phyloP scores from a whole-genome alignment of 1,284 basidiomycete species.

The Moniliella sp. region DNA sequence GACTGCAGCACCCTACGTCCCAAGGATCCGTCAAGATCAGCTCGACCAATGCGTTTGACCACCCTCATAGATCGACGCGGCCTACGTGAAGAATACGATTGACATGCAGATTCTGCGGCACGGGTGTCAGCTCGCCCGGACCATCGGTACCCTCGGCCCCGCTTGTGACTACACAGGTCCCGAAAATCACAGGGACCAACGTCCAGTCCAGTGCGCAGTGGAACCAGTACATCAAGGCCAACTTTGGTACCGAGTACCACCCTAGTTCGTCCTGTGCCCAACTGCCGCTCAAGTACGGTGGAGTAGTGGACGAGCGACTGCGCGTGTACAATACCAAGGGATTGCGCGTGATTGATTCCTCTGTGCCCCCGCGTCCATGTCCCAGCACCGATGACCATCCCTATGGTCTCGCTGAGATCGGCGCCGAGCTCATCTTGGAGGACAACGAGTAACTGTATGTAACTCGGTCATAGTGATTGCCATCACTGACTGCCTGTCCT shows the following conservation, averaged over 20 bases:
- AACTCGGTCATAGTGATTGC: too few relatives aligned
- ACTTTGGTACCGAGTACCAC: conserved; percentile 31
- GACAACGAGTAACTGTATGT: too few relatives aligned
- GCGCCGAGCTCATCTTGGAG: too few relatives aligned
- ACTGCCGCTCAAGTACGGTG: conserved; percentile 44
- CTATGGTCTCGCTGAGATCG: too few relatives aligned
- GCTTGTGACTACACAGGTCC: conserved; percentile 3
- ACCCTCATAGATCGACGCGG: conserved; percentile 16
- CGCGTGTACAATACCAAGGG: conserved; percentile 48
- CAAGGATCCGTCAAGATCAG: conserved; percentile 16
- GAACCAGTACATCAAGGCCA: conserved; percentile 19
- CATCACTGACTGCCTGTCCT: too few relatives aligned
- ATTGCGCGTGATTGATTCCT: conserved; percentile 38
- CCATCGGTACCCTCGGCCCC: conserved; percentile 8
- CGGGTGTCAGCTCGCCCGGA: conserved; percentile 16
- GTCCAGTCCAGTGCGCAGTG: conserved; percentile 7
- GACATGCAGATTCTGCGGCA: conserved; percentile 15
- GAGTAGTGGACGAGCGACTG: conserved; percentile 46
- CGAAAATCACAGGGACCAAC: conserved; percentile 6
- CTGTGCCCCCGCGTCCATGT: conserved; percentile 35
- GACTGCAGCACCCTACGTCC: conserved; percentile 20
- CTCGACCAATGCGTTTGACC: conserved; percentile 10
- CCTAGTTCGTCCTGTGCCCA: conserved; percentile 46
- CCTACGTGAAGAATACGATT: conserved; percentile 11
- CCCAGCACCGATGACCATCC: too few relatives aligned